phyloP scores from a whole-genome alignment of 257 asterid species.

The Capsicum pubescens region DNA sequence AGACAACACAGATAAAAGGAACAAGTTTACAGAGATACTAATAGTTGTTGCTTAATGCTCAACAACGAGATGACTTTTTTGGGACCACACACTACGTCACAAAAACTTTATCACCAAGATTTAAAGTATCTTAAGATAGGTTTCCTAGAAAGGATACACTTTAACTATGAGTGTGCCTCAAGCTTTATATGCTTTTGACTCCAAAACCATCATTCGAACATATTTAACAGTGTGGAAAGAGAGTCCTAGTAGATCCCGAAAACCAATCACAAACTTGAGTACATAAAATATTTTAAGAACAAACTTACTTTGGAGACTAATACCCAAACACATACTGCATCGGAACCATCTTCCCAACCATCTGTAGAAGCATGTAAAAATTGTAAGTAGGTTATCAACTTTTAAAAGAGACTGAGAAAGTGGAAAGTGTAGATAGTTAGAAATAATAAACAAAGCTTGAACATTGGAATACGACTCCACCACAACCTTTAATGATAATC shows the following conservation, averaged over 20 bases:
- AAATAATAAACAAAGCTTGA: conserved; percentile 1
- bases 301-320: conserved; percentile 77
- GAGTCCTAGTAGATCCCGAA: conserved; percentile 7
- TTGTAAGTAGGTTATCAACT: conserved; percentile 25
- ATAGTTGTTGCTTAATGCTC: not conserved
- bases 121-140: not conserved
- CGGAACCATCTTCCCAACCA: conserved; percentile 97
- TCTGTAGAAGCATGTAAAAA: conserved; percentile 49
- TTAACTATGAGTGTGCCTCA: not conserved
- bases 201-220: conserved; percentile 11
- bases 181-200: not conserved
- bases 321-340: conserved; percentile 91
- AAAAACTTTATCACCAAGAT: not conserved
- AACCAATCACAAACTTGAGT: not conserved
- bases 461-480: not conserved
- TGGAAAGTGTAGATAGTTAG: not conserved
- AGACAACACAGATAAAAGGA: not conserved
- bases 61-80: conserved; percentile 11
- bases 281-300: not conserved
- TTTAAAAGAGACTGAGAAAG: not conserved
- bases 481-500: too few species aligned
- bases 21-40: not conserved
- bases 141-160: not conserved
- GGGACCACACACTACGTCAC: not conserved
- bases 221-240: not conserved